Evolutionary conservation across 768 basidiomycete genomes (phyloP), one percentile per base, ranked within the genome.

Genomic region (Omphalotus guepiniiformis): DNA sequence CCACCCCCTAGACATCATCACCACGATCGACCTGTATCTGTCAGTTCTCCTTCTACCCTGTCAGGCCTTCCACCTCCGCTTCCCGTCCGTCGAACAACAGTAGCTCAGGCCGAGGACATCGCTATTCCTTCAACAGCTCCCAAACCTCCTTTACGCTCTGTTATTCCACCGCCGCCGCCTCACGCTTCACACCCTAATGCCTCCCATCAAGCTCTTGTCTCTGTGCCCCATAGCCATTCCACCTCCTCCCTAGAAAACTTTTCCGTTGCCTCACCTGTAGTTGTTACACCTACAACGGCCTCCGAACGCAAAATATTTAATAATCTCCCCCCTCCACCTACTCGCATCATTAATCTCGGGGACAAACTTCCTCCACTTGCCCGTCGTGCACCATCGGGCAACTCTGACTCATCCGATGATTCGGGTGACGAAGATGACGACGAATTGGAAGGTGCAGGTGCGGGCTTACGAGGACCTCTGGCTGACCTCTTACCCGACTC

Each of bases 261-360:
- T 11, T 68, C 61, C 25, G 62, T 51, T 2, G 53, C 59, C 16
- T 57, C 61, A 5, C 60, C 62, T 6, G 64, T 61, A 42, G 66
- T 18, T 4, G 37, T 53, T 2, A 56, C 62, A 2, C 51, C 62
- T 5, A 46, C 52, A 12, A 51, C 59, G 22, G 48, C 55, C 7
- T 63, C 43, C n/a, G 71, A 75, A 35, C 63, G 75, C 15, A 76
- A 69, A 52, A 48, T 58, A 1, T 45, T 76, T 15, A 71, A 72
- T n/a, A 74, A 64, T 49, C 74, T 83, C 19, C 85, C 78, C 0
- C 88, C 88, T 0, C 88, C 88, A 0, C 88, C 88, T 0, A 85
- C 81, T 0, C 83, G 88, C 4, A 83, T 70, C 0, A 88, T 89
- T 37, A 85, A 68, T 1, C 68, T 75, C 0, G 83, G 85, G 1